phyloP scores from a whole-genome alignment of 2,329 filamentous ascomycete genomes.

The Pseudogymnoascus sp. region DNA sequence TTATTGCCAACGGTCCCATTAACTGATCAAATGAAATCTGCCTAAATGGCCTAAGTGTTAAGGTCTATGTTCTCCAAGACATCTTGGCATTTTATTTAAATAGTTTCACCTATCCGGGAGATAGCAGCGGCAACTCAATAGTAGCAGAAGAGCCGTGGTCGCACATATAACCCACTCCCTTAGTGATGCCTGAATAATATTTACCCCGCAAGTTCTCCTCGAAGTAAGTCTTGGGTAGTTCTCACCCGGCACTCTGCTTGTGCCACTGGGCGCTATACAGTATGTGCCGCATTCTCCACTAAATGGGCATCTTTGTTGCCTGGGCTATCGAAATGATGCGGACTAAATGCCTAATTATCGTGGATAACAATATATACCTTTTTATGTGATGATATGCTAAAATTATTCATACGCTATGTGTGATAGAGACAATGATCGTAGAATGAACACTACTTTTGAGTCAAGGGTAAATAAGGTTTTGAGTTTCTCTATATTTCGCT shows the following conservation, averaged over 20 bases:
- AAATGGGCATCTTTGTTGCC: not conserved
- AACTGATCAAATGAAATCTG: not conserved
- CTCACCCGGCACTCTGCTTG: not conserved
- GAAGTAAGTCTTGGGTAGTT: not conserved
- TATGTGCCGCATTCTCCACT: not conserved
- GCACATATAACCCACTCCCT: not conserved
- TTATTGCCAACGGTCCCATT: not conserved
- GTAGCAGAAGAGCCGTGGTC: not conserved
- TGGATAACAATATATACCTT: not conserved
- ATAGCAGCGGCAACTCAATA: not conserved
- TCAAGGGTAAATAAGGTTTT: not conserved
- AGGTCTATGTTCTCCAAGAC: not conserved
- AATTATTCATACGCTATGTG: not conserved
- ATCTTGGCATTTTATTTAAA: not conserved
- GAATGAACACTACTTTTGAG: not conserved
- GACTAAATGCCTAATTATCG: not conserved
- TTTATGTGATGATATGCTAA: not conserved
- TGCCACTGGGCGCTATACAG: not conserved
- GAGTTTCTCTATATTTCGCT: not conserved
- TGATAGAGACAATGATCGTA: not conserved
- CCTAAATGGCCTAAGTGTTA: not conserved
- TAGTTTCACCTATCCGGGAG: not conserved
- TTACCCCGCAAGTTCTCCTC: not conserved
- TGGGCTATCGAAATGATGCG: not conserved
- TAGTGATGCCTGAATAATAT: not conserved